phyloP scores from a whole-genome alignment of 2,329 filamentous ascomycete species.

The Beauveria bassiana region DNA sequence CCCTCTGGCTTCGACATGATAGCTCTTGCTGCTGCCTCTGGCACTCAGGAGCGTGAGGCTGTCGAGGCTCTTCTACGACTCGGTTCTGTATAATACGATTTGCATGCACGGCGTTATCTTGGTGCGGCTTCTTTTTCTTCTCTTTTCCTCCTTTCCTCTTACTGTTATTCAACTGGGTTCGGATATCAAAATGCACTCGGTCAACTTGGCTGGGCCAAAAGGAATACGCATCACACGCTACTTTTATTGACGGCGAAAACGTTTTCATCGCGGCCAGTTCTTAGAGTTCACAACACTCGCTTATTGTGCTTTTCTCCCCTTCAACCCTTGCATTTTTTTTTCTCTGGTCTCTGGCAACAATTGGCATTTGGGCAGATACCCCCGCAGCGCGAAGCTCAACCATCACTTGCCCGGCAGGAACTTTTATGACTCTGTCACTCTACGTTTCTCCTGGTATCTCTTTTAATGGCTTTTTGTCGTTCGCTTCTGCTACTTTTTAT shows the following conservation, averaged over 20 bases:
- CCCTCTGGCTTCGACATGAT: slow-evolving; percentile 46
- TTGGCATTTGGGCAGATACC: slow-evolving; percentile 13
- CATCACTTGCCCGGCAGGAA: slow-evolving; percentile 1
- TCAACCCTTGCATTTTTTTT: neutral
- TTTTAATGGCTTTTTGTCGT: slow-evolving; percentile 4
- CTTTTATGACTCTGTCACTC: neutral
- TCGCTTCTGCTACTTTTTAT: slow-evolving; percentile 9
- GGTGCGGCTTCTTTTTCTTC: slow-evolving; percentile 1
- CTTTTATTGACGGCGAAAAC: slow-evolving; percentile 5
- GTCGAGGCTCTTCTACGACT: slow-evolving; percentile 74
- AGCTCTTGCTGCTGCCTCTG: slow-evolving; percentile 43
- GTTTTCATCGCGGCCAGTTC: neutral
- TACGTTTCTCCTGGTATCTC: slow-evolving; percentile 4
- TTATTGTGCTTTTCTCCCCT: neutral
- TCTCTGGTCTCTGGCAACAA: neutral
- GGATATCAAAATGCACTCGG: slow-evolving; percentile 14
- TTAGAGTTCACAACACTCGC: slow-evolving; percentile 5
- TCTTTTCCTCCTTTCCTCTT: slow-evolving; percentile 8
- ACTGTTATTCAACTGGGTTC: slow-evolving; percentile 14
- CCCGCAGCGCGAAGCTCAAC: slow-evolving; percentile 10
- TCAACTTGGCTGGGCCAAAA: slow-evolving; percentile 21
- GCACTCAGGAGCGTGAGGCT: slow-evolving; percentile 72
- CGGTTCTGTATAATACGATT: slow-evolving; percentile 62
- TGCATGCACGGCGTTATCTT: slow-evolving; percentile 47
- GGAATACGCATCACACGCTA: slow-evolving; percentile 20